Conservation (phyloP, 768 basidiomycete genomes). For the Russula griseocarnosa region DNA sequence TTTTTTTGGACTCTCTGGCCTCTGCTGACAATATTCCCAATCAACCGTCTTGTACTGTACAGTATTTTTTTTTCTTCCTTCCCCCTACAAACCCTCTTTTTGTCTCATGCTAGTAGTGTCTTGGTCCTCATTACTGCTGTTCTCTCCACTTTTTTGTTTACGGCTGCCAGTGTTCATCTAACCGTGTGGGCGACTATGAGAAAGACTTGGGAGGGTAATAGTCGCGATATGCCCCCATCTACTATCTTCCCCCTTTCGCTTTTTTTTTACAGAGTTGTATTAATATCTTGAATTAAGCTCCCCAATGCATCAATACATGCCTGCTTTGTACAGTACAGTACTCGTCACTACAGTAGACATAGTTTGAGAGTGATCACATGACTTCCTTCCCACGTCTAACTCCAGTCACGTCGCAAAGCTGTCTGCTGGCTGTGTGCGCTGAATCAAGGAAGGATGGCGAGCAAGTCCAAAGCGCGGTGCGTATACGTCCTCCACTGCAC, state of each 20-base stretch:
- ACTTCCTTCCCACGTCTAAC: neutral
- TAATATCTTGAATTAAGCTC: conserved; percentile 16
- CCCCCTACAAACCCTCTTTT: neutral
- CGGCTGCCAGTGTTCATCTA: conserved; percentile 2
- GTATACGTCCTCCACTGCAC: conserved; percentile 13
- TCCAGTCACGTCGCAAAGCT: neutral
- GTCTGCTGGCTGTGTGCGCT: neutral
- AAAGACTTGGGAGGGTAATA: neutral
- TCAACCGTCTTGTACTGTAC: conserved; percentile 21
- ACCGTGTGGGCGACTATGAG: conserved; percentile 8
- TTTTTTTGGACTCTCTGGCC: conserved; percentile 9
- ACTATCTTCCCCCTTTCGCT: neutral
- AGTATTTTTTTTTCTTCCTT: neutral
- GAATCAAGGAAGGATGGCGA: conserved; percentile 44
- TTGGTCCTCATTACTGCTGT: conserved; percentile 1
- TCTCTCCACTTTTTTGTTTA: neutral
- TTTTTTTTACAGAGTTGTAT: conserved; percentile 16
- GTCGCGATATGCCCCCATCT: conserved; percentile 15
- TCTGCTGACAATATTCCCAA: conserved; percentile 17
- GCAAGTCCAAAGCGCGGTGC: conserved; percentile 59
- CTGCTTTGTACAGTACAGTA: neutral
- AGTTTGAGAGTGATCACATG: neutral
- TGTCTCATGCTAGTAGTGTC: neutral
- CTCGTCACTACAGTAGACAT: no score
- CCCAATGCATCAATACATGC: neutral